Evolutionary conservation across 106 monocot genomes (phyloP).

Genomic region (Acorus gramineus): DNA sequence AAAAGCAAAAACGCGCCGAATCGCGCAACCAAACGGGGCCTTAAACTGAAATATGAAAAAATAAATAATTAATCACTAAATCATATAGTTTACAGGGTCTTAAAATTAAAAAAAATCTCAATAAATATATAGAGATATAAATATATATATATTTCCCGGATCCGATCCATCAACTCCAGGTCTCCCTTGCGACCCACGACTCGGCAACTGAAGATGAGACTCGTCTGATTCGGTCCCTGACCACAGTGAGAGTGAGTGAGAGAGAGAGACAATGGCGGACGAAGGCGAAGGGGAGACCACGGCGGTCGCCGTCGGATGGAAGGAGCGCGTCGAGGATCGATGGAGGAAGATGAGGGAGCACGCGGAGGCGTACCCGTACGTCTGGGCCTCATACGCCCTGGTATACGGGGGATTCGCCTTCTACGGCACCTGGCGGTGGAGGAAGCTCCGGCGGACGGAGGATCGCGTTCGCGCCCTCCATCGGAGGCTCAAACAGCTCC

Average conservation of each 20-base stretch:
- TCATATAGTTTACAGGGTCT: no score
- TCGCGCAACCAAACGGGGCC: no score
- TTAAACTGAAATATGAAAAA: no score
- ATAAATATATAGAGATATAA: no score
- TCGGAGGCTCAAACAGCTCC: conserved; percentile 46
- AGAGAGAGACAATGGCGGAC: neutral
- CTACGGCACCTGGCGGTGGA: conserved; percentile 51
- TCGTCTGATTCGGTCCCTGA: no score
- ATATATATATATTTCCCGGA: no score
- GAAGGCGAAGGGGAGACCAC: conserved; percentile 2
- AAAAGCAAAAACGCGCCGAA: no score
- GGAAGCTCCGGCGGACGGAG: conserved; percentile 84
- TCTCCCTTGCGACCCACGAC: no score
- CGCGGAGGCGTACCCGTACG: conserved; percentile 92
- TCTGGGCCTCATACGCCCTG: conserved; percentile 84
- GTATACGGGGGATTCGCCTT: conserved; percentile 75
- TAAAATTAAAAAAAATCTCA: no score
- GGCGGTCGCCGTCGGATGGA: conserved; percentile 12
- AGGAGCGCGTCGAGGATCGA: conserved; percentile 26
- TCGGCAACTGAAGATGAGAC: no score
- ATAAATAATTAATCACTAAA: no score
- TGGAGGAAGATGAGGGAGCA: conserved; percentile 66
- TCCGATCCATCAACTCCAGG: no score
- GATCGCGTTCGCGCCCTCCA: conserved; percentile 58
- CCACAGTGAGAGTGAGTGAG: neutral